These are phyloP conservation scores for Rhizomucor miehei DNA, from an alignment of 371 early-diverging fungal species.

Conservation along the genomic window DNA sequence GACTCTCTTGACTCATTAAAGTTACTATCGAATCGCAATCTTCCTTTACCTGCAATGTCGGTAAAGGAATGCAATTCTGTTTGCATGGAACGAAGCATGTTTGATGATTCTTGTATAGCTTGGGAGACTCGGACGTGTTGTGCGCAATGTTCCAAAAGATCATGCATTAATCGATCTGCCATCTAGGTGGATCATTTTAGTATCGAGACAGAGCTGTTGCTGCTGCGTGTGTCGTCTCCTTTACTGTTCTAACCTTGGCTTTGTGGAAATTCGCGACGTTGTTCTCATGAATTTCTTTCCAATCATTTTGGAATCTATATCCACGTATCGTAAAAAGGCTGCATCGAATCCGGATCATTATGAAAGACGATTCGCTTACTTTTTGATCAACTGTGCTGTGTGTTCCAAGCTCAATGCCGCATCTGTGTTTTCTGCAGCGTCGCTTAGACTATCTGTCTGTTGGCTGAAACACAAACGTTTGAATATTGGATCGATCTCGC, in stretches of 20 bases:
- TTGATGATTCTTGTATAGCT: slow-evolving; percentile 4
- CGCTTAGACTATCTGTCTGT: not conserved
- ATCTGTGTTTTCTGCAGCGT: slow-evolving; percentile 1
- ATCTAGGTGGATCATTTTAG: slow-evolving; percentile 2
- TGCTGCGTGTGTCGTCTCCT: no score
- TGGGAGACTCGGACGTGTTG: slow-evolving; percentile 10
- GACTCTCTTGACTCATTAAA: no score
- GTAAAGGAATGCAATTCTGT: slow-evolving; percentile 7
- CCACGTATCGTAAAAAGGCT: not conserved
- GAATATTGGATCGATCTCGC: not conserved
- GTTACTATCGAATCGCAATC: no score
- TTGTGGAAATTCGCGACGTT: slow-evolving; percentile 24
- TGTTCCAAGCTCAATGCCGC: slow-evolving; percentile 16
- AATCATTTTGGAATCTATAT: slow-evolving; percentile 17
- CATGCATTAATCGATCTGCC: slow-evolving; percentile 15
- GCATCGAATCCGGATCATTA: not conserved
- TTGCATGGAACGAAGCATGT: slow-evolving; percentile 2
- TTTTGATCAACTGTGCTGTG: slow-evolving; percentile 23
- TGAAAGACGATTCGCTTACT: not conserved
- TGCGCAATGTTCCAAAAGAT: slow-evolving; percentile 11
- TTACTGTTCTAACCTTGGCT: slow-evolving; percentile 23
- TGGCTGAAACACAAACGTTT: not conserved
- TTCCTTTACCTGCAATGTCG: slow-evolving; percentile 11
- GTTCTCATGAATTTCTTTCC: slow-evolving; percentile 19
- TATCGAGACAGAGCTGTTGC: not conserved